Evolutionary conservation across 305 asterid genomes (phyloP).

Genomic region (Monarda citriodora): DNA sequence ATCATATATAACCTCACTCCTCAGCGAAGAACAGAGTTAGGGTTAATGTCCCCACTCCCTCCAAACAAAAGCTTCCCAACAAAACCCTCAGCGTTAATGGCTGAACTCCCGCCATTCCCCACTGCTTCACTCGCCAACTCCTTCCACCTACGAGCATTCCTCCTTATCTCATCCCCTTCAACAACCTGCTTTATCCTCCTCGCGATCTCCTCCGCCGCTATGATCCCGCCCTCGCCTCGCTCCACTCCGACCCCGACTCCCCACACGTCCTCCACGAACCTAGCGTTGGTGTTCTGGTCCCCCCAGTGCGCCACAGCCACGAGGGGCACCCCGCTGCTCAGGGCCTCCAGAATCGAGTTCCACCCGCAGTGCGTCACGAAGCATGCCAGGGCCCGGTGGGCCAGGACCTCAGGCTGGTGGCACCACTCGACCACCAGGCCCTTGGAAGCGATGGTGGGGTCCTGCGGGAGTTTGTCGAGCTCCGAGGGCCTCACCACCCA

Average conservation of each 20-base stretch:
- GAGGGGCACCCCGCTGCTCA: slow-evolving; percentile 56
- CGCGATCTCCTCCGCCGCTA: slow-evolving; percentile 41
- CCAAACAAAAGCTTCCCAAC: slow-evolving; percentile 14
- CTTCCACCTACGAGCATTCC: slow-evolving; percentile 48
- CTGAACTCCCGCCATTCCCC: slow-evolving; percentile 48
- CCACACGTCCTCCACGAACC: slow-evolving; percentile 59
- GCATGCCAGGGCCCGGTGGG: slow-evolving; percentile 46
- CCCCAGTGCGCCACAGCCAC: slow-evolving; percentile 44
- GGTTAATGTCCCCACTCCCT: background rate
- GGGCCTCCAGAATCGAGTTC: slow-evolving; percentile 55
- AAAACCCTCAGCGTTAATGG: slow-evolving; percentile 40
- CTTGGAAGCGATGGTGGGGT: slow-evolving; percentile 24
- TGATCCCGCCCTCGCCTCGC: slow-evolving; percentile 19
- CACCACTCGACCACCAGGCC: slow-evolving; percentile 60
- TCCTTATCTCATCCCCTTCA: slow-evolving; percentile 35
- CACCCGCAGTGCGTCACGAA: slow-evolving; percentile 67
- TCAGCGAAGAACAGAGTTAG: background rate
- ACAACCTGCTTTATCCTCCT: slow-evolving; percentile 26
- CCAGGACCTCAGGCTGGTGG: slow-evolving; percentile 48
- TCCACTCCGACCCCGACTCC: slow-evolving; percentile 33
- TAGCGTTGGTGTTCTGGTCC: slow-evolving; percentile 50
- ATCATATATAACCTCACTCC: background rate
- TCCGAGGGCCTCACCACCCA: slow-evolving; percentile 60
- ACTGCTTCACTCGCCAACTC: slow-evolving; percentile 48
- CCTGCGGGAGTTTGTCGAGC: slow-evolving; percentile 36